A percentile compares a stretch with the other conserved stretches of the same genome.
Conservation (phyloP, 495 filamentous ascomycete genomes). For the Xylaria curta region DNA sequence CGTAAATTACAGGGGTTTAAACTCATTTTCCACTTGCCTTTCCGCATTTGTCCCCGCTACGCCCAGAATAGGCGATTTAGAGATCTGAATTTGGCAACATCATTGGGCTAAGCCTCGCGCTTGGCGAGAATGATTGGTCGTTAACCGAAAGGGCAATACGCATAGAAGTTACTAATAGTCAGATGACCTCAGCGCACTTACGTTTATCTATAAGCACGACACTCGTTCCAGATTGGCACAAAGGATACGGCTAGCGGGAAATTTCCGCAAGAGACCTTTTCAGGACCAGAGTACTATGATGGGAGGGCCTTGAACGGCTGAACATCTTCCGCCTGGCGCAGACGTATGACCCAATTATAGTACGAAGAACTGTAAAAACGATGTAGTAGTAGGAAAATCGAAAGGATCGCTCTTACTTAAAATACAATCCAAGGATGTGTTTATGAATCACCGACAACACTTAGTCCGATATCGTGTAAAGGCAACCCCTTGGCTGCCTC, state of each 20-base stretch:
- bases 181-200: conserved; percentile 18
- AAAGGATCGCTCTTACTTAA: background rate
- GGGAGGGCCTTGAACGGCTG: conserved; percentile 11
- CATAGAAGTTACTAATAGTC: background rate
- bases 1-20: background rate
- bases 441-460: background rate
- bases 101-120: conserved; percentile 34
- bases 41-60: background rate
- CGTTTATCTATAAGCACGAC: background rate
- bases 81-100: conserved; percentile 27
- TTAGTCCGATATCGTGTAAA: background rate
- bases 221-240: background rate
- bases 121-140: conserved; percentile 32
- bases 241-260: background rate
- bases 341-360: conserved; percentile 16
- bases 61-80: background rate
- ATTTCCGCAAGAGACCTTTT: background rate
- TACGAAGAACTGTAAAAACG: background rate
- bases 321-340: background rate
- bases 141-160: background rate
- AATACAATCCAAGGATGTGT: background rate
- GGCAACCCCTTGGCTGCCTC: background rate
- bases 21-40: background rate
- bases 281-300: background rate
- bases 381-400: background rate